Evolutionary conservation across 495 filamentous ascomycete genomes (phyloP).

Genomic region (Aspergillus haitiensis): DNA sequence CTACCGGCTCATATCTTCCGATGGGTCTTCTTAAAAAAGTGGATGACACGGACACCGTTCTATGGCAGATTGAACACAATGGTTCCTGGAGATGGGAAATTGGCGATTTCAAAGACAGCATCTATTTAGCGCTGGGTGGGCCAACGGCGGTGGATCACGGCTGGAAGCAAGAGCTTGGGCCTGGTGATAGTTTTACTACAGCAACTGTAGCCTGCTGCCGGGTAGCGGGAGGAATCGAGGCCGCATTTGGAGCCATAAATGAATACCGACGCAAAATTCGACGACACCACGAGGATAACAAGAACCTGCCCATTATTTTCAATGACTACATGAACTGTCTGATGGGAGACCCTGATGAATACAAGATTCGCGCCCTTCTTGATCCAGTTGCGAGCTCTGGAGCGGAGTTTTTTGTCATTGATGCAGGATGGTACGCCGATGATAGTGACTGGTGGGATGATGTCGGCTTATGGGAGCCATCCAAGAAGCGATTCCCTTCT

Average conservation of each 20-base stretch:
- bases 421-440: conserved; percentile 19
- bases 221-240: background rate
- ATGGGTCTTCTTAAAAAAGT: background rate
- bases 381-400: conserved; percentile 11
- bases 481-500: background rate
- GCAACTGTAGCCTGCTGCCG: conserved; percentile 14
- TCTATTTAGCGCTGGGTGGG: conserved; percentile 25
- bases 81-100: conserved; percentile 32
- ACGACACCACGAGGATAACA: conserved; percentile 18
- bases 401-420: conserved; percentile 28
- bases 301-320: conserved; percentile 23
- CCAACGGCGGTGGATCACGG: conserved; percentile 21
- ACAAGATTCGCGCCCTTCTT: conserved; percentile 24
- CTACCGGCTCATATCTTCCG: background rate
- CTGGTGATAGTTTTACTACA: conserved; percentile 17
- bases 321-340: conserved; percentile 33
- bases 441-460: background rate
- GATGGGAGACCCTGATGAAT: conserved; percentile 28
- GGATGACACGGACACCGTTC: conserved; percentile 21
- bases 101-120: conserved; percentile 27
- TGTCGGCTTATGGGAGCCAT: background rate
- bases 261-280: conserved; percentile 21
- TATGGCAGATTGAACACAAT: conserved; percentile 32
- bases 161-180: conserved; percentile 15
- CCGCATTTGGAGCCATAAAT: conserved; percentile 22